Conservation (phyloP, 768 basidiomycete species). For the Rhodotorula sphaerocarpa region DNA sequence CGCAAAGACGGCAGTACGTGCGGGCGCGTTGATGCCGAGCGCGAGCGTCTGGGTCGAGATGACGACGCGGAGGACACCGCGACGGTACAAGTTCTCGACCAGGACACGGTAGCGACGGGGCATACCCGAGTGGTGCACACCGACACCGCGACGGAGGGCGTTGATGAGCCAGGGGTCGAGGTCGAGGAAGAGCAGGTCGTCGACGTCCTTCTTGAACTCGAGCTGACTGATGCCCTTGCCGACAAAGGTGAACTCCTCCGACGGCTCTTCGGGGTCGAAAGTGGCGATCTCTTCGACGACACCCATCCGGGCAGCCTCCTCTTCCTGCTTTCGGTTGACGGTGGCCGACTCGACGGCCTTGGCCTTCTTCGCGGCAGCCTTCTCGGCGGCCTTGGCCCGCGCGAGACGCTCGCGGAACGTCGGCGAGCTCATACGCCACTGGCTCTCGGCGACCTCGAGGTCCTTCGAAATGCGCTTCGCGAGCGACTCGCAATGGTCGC, state of each 20-base stretch:
- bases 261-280: conserved; percentile 57
- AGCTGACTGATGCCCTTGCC: conserved; percentile 49
- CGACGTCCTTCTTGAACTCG: conserved; percentile 52
- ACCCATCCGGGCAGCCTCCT: conserved; percentile 33
- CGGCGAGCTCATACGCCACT: conserved; percentile 53
- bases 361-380: conserved; percentile 44
- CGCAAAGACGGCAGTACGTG: conserved; percentile 50
- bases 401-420: conserved; percentile 53
- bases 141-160: conserved; percentile 57
- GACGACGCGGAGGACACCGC: conserved; percentile 57
- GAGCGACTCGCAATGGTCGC: conserved; percentile 55
- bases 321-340: conserved; percentile 40
- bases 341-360: conserved; percentile 40
- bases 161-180: conserved; percentile 43
- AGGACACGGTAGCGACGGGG: conserved; percentile 55
- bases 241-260: conserved; percentile 57
- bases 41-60: conserved; percentile 68
- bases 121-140: conserved; percentile 65
- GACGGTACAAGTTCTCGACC: conserved; percentile 56
- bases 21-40: conserved; percentile 66
- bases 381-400: conserved; percentile 50
- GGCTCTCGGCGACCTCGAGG: conserved; percentile 49
- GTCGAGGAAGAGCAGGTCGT: conserved; percentile 42
- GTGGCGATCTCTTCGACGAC: conserved; percentile 37
- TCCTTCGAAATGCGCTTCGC: conserved; percentile 44